Base-by-base conservation (phyloP, 768 basidiomycete genomes). In the Mrakia blollopis region DNA sequence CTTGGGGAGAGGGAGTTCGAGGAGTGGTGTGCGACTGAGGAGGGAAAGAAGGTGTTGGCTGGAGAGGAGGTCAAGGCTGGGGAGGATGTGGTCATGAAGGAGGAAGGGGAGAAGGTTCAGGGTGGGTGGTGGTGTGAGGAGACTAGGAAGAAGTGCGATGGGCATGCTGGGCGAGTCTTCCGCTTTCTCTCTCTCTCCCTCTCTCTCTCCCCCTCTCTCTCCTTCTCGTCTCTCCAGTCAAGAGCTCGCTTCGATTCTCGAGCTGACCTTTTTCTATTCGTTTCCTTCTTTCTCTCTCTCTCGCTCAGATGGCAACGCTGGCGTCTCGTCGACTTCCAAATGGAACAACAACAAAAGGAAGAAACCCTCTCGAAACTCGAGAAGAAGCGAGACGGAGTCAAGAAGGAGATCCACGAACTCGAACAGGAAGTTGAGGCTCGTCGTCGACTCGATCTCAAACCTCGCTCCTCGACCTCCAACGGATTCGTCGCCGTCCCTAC, bases 81-180 rank as follows among this genome's bases (percentile, higher is more conserved):
- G 11, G 78, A 35, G 76, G 72, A 28, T 85, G 86, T 62, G 81
- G 81, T 2, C 47, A 75, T 32, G 78, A 69, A 13, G 73, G 72
- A 39, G 85, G 85, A 75, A 84, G 84, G 71, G 84, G 83, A 47
- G 83, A 79, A 60, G 32, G 52, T 16, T 3, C 28, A 60, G 37
- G 85, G 84, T 23, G 89, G 89, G 61, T 92, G 91, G 90, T 93
- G 92, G 91, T 93, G 92, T 83, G 85, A 86, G 47, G 90, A 89
- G 50, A 63, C 76, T 18, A 88, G 89, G 82, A 88, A 88, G 80
- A 88, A 88, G 67, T 94, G 92, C 78, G 90, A 91, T 57, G 88
- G 92, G 32, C 92, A 94, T 83, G 86, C 86, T 75, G 91, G 92
- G 91, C 92, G 35, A n/a, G 76, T 77, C 67, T 35, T 47, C 47